These are phyloP conservation scores for Cudoniella acicularis DNA, from an alignment of 495 filamentous ascomycete species.

Conservation along the genomic window DNA sequence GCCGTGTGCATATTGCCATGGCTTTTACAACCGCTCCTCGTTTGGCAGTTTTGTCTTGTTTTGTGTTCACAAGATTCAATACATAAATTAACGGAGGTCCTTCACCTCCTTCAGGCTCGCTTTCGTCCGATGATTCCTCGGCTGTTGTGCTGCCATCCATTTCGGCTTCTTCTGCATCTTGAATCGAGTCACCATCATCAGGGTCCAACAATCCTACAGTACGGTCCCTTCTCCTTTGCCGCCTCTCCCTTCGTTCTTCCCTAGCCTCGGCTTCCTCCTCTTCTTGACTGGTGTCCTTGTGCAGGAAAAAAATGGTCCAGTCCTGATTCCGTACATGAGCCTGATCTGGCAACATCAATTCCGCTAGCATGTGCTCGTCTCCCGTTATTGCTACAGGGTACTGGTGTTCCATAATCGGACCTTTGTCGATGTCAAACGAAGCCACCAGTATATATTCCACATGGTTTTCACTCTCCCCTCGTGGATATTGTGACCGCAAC, in stretches of 20 bases:
- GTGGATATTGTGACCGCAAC: slow-evolving; percentile 83
- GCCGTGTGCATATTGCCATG: slow-evolving; percentile 98
- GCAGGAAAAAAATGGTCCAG: slow-evolving; percentile 98
- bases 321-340: slow-evolving; percentile 93
- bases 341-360: slow-evolving; percentile 98
- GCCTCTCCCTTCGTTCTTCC: slow-evolving; percentile 45
- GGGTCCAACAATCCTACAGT: slow-evolving; percentile 51
- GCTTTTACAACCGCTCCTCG: slow-evolving; percentile 94
- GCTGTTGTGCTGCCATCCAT: slow-evolving; percentile 51
- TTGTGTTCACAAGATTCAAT: slow-evolving; percentile 95
- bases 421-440: slow-evolving; percentile 93
- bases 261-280: slow-evolving; percentile 64
- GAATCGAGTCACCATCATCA: slow-evolving; percentile 43
- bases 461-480: slow-evolving; percentile 77
- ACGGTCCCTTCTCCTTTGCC: slow-evolving; percentile 39
- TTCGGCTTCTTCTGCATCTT: slow-evolving; percentile 38
- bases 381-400: slow-evolving; percentile 91
- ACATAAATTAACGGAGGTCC: slow-evolving; percentile 97
- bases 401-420: slow-evolving; percentile 97
- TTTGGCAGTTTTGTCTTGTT: slow-evolving; percentile 87
- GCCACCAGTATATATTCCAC: slow-evolving; percentile 99
- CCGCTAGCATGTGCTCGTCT: slow-evolving; percentile 96
- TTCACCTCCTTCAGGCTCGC: slow-evolving; percentile 62
- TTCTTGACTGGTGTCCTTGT: slow-evolving; percentile 83
- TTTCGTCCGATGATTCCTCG: slow-evolving; percentile 53